Evolutionary conservation across 1,139 yeast species (phyloP), one percentile per base, ranked within the genome.

Genomic region (Yamadazyma mexicana): DNA sequence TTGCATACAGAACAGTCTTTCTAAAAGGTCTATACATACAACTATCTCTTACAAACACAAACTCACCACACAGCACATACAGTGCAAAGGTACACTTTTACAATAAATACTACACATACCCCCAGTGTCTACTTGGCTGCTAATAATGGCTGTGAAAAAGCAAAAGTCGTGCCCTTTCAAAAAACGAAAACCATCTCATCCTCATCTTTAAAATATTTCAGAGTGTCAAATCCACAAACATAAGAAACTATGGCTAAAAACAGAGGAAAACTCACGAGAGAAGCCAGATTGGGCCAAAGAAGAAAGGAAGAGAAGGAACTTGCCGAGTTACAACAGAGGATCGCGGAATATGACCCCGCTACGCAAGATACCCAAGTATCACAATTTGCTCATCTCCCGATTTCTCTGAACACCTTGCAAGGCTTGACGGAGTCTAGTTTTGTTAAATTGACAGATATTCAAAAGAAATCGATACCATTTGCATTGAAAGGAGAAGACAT

Each of bases 401-500:
- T 92, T 20, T 78, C 94, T 5, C 59, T 68, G 16, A 69, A 70
- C 4, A 85, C 96, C 5, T 53, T 81, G 15, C 73, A 74, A 48
- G 98, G 98, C 2, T 66, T 92, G 31, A 80, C 77, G 43, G 87
- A 82, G 39, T 74, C 87, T 16, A 77, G 82, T 45, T 92, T 83
- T 59, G 72, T 85, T 3, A 75, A 81, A 17, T 62, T 89, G 66
- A 92, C 98, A 0, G 96, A 87, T 41, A 87, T 92, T 42, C 99
- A 92, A 56, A 79, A 75, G 49, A 81, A 80, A 39, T 75, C 96
- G 4, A 87, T 92, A 26, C 87, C 95, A 0, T 65, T 76, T 14
- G 83, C 95, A 1, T 68, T 92, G 45, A 81, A 86, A 52, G 94
- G 95, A 0, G 74, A 80, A 35, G 99, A 94, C 64, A 64, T 92